Evolutionary conservation across 2,329 filamentous ascomycete genomes (phyloP).

Genomic region (Cordyceps cateniannulata): DNA sequence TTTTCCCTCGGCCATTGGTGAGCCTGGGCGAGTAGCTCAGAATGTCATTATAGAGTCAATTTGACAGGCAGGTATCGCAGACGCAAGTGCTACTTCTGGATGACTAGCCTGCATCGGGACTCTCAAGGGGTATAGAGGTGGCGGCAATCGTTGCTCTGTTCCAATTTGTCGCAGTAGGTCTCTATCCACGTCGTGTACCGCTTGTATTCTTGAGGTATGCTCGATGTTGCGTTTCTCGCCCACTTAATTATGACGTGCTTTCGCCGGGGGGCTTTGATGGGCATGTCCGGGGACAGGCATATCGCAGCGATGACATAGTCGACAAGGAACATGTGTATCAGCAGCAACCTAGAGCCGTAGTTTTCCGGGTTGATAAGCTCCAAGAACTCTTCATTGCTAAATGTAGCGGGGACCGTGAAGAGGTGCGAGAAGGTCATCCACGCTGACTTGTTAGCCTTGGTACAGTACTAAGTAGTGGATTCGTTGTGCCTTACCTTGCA

Average conservation of each 20-base stretch:
- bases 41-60: not conserved
- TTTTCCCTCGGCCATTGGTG: not conserved
- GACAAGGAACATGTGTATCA: conserved; percentile 31
- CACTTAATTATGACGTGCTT: conserved; percentile 22
- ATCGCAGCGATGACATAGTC: conserved; percentile 23
- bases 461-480: no score
- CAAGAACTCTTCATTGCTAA: conserved; percentile 25
- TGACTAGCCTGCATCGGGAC: not conserved
- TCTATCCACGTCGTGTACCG: conserved; percentile 18
- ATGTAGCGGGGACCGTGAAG: conserved; percentile 17
- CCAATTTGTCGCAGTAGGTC: conserved; percentile 19
- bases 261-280: conserved; percentile 18
- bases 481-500: conserved; percentile 15
- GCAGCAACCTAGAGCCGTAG: conserved; percentile 26
- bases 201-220: conserved; percentile 17
- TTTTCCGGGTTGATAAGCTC: conserved; percentile 26
- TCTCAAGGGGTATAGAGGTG: conserved; percentile 22
- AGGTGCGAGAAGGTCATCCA: conserved; percentile 19
- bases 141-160: conserved; percentile 17
- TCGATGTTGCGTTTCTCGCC: conserved; percentile 17
- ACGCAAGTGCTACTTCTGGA: not conserved
- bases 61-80: not conserved
- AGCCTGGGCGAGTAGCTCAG: no score
- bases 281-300: conserved; percentile 17
- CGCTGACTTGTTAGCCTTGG: conserved; percentile 15